A percentile compares a stretch with the other conserved stretches of the same genome.
These are phyloP conservation scores for Curvularia sp. DNA, from an alignment of 2,329 filamentous ascomycete species.

Conservation along the genomic window DNA sequence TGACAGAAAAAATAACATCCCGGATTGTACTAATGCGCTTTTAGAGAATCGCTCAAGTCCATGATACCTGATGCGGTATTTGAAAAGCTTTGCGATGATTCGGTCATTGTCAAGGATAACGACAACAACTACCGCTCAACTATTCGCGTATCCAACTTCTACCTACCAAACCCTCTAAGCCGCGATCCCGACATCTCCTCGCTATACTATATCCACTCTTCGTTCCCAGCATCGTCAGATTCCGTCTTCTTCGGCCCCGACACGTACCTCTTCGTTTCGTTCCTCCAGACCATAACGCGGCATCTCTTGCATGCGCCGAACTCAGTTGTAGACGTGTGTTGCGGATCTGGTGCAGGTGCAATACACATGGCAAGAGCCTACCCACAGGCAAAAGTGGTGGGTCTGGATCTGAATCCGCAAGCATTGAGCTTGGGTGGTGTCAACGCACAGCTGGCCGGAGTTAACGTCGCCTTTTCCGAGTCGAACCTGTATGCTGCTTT, in stretches of 20 bases:
- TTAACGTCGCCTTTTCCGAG: constrained; percentile 25
- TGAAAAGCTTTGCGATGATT: constrained; percentile 15
- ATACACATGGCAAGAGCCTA: constrained; percentile 34
- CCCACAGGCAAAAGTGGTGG: constrained; percentile 25
- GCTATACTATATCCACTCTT: constrained; percentile 35
- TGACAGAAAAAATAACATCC: background rate
- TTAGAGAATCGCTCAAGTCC: constrained; percentile 21
- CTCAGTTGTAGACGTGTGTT: constrained; percentile 34
- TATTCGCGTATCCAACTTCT: constrained; percentile 35
- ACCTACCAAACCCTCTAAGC: constrained; percentile 19
- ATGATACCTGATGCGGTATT: constrained; percentile 27
- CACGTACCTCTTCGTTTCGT: constrained; percentile 34
- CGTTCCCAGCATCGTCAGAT: constrained; percentile 31
- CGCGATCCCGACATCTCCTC: constrained; percentile 5
- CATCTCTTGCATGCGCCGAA: constrained; percentile 18
- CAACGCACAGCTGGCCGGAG: constrained; percentile 27
- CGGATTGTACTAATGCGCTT: background rate
- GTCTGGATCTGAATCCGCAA: constrained; percentile 32
- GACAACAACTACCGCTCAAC: constrained; percentile 23
- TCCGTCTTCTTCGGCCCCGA: constrained; percentile 37
- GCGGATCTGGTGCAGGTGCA: constrained; percentile 34
- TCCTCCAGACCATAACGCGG: constrained; percentile 21
- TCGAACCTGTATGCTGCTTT: constrained; percentile 32
- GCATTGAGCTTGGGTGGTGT: constrained; percentile 28
- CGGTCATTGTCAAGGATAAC: constrained; percentile 16